Conservation (phyloP, 257 asterid genomes). For the Scutellaria galericulata region DNA sequence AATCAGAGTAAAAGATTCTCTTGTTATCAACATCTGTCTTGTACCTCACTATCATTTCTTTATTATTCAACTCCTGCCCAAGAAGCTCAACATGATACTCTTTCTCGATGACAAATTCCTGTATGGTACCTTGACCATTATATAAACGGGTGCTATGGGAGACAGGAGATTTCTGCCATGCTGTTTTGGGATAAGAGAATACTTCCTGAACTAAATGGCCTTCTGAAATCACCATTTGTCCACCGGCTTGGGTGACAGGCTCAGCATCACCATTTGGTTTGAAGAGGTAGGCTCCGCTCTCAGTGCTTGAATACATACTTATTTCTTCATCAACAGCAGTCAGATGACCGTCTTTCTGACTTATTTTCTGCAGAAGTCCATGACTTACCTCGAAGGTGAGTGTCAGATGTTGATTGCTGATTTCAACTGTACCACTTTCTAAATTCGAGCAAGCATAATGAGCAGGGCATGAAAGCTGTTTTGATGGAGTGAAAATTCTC, state of each 20-base stretch:
- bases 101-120: conserved; percentile 84
- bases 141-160: conserved; percentile 89
- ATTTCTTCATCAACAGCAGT: conserved; percentile 73
- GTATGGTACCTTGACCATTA: conserved; percentile 60
- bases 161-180: conserved; percentile 68
- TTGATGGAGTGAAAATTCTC: conserved; percentile 49
- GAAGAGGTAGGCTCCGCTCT: conserved; percentile 93
- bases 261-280: conserved; percentile 88
- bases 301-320: conserved; percentile 79
- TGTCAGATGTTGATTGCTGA: conserved; percentile 62
- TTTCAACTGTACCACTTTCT: conserved; percentile 65
- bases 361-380: conserved; percentile 76
- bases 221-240: conserved; percentile 70
- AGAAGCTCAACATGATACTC: conserved; percentile 93
- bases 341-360: conserved; percentile 54
- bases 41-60: conserved; percentile 77
- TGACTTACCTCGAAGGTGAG: conserved; percentile 60
- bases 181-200: conserved; percentile 72
- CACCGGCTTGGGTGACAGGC: conserved; percentile 61
- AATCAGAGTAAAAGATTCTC: conserved; percentile 80
- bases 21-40: conserved; percentile 72
- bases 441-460: conserved; percentile 73
- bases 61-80: conserved; percentile 64
- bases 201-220: conserved; percentile 88
- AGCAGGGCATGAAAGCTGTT: conserved; percentile 66